Evolutionary conservation across 2,329 filamentous ascomycete species (phyloP).

Genomic region (Diaporthe sp.): DNA sequence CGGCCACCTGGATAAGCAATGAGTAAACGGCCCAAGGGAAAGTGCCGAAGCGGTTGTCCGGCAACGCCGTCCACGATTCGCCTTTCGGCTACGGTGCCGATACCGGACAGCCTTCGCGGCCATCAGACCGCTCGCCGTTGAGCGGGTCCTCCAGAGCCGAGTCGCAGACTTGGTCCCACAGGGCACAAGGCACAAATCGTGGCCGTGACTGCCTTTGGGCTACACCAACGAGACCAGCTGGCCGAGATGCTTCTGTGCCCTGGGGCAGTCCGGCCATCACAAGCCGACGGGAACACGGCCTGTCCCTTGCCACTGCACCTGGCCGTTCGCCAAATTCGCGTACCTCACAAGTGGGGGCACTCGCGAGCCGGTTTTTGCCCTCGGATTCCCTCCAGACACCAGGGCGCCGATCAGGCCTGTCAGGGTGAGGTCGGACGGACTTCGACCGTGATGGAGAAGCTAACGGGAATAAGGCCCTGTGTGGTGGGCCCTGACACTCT

Average conservation of each 20-base stretch:
- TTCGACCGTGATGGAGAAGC: constrained; percentile 33
- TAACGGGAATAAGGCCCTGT: constrained; percentile 34
- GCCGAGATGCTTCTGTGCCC: neutral
- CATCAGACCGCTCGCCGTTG: constrained; percentile 5
- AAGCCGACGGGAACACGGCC: neutral
- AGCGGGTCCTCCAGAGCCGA: constrained; percentile 16
- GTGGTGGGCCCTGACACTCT: constrained; percentile 20
- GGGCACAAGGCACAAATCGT: constrained; percentile 15
- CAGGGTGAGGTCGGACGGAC: constrained; percentile 33
- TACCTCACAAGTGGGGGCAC: constrained; percentile 21
- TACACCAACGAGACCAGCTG: neutral
- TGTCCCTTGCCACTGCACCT: neutral
- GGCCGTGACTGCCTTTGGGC: neutral
- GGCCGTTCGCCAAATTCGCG: neutral
- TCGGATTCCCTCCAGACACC: constrained; percentile 3
- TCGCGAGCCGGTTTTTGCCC: neutral
- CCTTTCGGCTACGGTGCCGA: constrained; percentile 32
- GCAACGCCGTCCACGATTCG: constrained; percentile 21
- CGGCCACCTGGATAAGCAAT: neutral
- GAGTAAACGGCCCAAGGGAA: constrained; percentile 7
- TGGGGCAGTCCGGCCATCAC: neutral
- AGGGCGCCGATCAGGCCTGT: constrained; percentile 24
- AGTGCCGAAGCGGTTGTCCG: constrained; percentile 24
- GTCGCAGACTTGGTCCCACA: constrained; percentile 26
- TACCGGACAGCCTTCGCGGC: constrained; percentile 31